Evolutionary conservation across 163 green algal genomes (phyloP), one percentile per base, ranked within the genome.

Genomic region (Chloromonas sp.): DNA sequence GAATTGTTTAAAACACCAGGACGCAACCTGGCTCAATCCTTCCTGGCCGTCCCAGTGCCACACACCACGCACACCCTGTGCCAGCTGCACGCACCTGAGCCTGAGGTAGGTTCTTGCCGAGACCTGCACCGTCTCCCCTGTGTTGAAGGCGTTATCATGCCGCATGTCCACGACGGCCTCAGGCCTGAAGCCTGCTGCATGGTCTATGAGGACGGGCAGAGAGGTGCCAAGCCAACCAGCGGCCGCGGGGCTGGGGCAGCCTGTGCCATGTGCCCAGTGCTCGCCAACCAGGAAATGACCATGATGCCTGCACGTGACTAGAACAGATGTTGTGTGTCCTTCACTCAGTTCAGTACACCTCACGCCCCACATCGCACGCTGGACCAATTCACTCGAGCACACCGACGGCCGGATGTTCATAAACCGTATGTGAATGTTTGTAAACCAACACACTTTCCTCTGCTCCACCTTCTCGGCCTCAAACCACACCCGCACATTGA

Each of bases 201-300:
- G 94, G 92, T 97, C 94, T 57, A 97, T 97, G 3, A 97, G 89
- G 60, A 96, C 79, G 0, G 94, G 91, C 14, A 83, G 79, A 82
- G 90, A 82, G 2, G 71, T 14, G 2, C 91, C 90, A 57, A 83
- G 14, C 86, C 87, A 93, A 1, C 3, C 0, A 70, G 2, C 1
- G 15, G 1, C 70, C 1, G 81, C 76, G 2, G 11, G 1, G 58
- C 57, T 8, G 71, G 15, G 59, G 36, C 15, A 15, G 79, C 13
- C 57, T 15, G 71, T 71, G 60, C 88, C 89, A 11, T 90, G 70
- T 2, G 86, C 87, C 94, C 94, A 97, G 91, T 97, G 94, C 74
- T 93, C 81, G 1, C 89, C 94, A 60, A 90, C 89, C 83, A 97
- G 86, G 84, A 97, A 97, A 87, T 97, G 94, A 15, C 94, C 94